Percentiles rank a stretch among this genome's conserved stretches.
These are phyloP conservation scores for Saccharomycopsis selenospora DNA, from an alignment of 805 yeast species.

Conservation along the genomic window DNA sequence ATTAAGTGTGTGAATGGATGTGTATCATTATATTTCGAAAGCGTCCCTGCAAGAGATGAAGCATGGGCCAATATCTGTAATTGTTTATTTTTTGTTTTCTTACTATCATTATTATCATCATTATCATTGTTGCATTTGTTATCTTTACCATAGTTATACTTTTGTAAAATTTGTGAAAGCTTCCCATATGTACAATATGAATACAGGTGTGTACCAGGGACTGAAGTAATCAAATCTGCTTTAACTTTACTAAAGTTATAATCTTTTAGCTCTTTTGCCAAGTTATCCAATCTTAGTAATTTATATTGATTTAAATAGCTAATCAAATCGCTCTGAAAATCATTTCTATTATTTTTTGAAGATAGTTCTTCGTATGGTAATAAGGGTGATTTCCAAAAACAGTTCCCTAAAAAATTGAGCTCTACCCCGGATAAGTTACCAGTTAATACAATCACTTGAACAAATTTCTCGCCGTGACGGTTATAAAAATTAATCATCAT, in stretches of 20 bases:
- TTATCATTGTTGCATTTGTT: too few relatives aligned
- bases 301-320: constrained; percentile 30
- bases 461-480: constrained; percentile 15
- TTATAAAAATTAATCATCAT: constrained; percentile 37
- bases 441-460: constrained; percentile 36
- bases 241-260: constrained; percentile 31
- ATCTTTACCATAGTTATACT: background rate
- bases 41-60: constrained; percentile 36
- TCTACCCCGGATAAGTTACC: constrained; percentile 35
- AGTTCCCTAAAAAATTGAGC: constrained; percentile 35
- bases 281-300: constrained; percentile 20
- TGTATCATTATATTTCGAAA: constrained; percentile 22
- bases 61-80: constrained; percentile 32
- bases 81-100: too few relatives aligned
- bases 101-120: background rate
- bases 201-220: constrained; percentile 30
- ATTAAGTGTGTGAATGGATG: constrained; percentile 33
- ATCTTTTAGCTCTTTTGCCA: constrained; percentile 23
- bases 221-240: constrained; percentile 37
- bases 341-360: constrained; percentile 13
- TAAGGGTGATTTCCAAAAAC: constrained; percentile 36
- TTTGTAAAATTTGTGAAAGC: background rate
- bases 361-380: constrained; percentile 22
- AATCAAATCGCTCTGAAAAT: constrained; percentile 30
- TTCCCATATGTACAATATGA: constrained; percentile 30